Base-by-base conservation (phyloP, 2,329 filamentous ascomycete genomes). In the Aspergillus aculeatus region DNA sequence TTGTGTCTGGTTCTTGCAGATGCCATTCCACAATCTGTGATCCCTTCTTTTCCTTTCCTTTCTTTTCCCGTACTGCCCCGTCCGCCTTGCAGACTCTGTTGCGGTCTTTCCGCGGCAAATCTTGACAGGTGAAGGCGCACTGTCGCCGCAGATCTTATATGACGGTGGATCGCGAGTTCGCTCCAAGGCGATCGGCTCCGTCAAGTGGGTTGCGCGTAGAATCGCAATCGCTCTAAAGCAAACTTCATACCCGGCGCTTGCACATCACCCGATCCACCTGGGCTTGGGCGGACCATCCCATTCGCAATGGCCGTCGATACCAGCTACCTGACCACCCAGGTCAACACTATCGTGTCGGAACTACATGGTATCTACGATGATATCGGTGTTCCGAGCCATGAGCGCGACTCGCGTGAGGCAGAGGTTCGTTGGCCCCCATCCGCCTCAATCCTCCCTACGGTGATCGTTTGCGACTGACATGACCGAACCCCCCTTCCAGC, bases 361-460 rank as follows among this genome's bases (percentile, higher is more conserved):
- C 85, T 99, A 62, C 94, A 98, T 78, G 90, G 90, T 66, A 85
- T 98, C 59, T 99, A 97, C 72, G 95, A 99, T 76, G 94, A 99
- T 74, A 99, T 99, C 71, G 95, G 95, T 60, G 90, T 99, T n/a
- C 86, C 94, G 29, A 87, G 82, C 71, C 92, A 96, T 86, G 95
- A 98, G 77, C 90, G 95, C 71, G 92, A 98, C 73, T 84, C 86
- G 53, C 85, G 95, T 70, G 94, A 98, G 75, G 86, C 91, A 73
- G 92, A 97, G 87, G 93, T 96, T 81, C 72, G 84, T 70, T 56
- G 23, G 47, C 24, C 58, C 38, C 47, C 38, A 35, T 57, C 44
- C 58, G 26, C 21, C 59, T 26, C 47, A 41, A 47, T 56, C 21
- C 54, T 35, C 48, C 38, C 11, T n/a, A 24, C 12, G 35, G 41